phyloP scores from a whole-genome alignment of 2,329 filamentous ascomycete genomes.

The Diaporthe sp. region DNA sequence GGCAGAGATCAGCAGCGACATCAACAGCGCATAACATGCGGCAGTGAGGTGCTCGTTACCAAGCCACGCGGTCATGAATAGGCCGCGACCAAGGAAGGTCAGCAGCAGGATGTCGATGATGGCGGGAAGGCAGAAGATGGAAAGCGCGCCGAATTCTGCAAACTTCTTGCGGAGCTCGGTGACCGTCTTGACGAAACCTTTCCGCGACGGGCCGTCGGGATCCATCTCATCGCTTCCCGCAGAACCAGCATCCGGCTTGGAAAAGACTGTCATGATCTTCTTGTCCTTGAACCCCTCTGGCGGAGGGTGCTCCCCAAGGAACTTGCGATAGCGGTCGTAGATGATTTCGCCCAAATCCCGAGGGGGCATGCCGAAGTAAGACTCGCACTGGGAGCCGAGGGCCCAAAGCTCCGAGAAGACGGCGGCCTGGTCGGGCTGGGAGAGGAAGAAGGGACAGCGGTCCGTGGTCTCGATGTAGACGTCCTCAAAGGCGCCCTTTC shows the following conservation, averaged over 20 bases:
- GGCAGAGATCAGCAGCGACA: slow-evolving; percentile 70
- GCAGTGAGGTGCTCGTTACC: slow-evolving; percentile 63
- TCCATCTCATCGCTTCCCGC: slow-evolving; percentile 38
- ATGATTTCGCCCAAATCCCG: slow-evolving; percentile 60
- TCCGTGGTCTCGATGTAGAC: slow-evolving; percentile 74
- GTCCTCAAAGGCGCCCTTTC: slow-evolving; percentile 70
- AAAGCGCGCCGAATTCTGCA: slow-evolving; percentile 68
- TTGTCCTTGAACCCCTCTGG: slow-evolving; percentile 44
- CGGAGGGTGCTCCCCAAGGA: slow-evolving; percentile 47
- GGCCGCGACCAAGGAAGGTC: slow-evolving; percentile 69
- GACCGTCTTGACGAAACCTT: slow-evolving; percentile 41
- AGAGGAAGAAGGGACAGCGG: slow-evolving; percentile 71
- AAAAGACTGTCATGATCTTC: slow-evolving; percentile 53
- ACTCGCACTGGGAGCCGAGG: slow-evolving; percentile 72
- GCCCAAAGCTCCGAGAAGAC: slow-evolving; percentile 75
- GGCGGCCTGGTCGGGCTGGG: slow-evolving; percentile 73
- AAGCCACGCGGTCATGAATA: slow-evolving; percentile 74
- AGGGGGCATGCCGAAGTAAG: slow-evolving; percentile 70
- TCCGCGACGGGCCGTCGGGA: slow-evolving; percentile 41
- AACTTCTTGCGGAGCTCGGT: slow-evolving; percentile 45
- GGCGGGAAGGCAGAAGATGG: slow-evolving; percentile 74
- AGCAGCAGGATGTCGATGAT: slow-evolving; percentile 72
- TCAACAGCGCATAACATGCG: slow-evolving; percentile 68
- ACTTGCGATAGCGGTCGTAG: slow-evolving; percentile 49
- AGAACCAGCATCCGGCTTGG: slow-evolving; percentile 45